A percentile compares a stretch with the other conserved stretches of the same genome.
Evolutionary conservation across 2,329 filamentous ascomycete species (phyloP).

Genomic region (Beauveria rudraprayagi): DNA sequence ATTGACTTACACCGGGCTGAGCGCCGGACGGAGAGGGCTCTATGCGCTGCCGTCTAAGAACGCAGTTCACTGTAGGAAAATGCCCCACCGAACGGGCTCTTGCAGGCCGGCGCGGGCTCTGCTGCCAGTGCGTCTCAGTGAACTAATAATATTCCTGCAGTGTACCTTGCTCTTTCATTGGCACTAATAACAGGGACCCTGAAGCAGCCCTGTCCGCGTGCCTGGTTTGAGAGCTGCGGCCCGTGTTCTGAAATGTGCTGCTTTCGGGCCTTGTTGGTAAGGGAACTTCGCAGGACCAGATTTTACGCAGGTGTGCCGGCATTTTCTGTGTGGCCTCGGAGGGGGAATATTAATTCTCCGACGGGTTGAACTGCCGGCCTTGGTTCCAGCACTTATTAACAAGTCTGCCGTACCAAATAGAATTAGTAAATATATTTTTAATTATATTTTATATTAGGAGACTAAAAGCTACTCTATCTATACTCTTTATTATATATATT

Average conservation of each 20-base stretch:
- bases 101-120: neutral
- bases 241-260: slow-evolving; percentile 11
- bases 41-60: neutral
- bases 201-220: neutral
- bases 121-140: neutral
- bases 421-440: too few relatives aligned
- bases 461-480: too few relatives aligned
- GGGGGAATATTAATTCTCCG: neutral
- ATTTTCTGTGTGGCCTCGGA: neutral
- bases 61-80: neutral
- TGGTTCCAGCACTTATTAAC: too few relatives aligned
- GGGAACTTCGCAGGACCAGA: slow-evolving; percentile 11
- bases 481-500: too few relatives aligned
- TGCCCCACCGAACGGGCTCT: neutral
- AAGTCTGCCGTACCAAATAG: too few relatives aligned
- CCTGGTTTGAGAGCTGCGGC: slow-evolving; percentile 11
- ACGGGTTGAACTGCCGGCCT: too few relatives aligned
- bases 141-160: neutral
- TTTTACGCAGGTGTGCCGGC: slow-evolving; percentile 4
- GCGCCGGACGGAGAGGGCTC: neutral
- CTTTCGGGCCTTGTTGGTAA: neutral
- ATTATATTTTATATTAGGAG: too few relatives aligned
- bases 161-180: neutral
- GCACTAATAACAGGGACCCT: neutral
- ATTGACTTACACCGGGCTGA: neutral